Conservation (phyloP, 148 eudicot species). For the Rhododendron griersonianum region DNA sequence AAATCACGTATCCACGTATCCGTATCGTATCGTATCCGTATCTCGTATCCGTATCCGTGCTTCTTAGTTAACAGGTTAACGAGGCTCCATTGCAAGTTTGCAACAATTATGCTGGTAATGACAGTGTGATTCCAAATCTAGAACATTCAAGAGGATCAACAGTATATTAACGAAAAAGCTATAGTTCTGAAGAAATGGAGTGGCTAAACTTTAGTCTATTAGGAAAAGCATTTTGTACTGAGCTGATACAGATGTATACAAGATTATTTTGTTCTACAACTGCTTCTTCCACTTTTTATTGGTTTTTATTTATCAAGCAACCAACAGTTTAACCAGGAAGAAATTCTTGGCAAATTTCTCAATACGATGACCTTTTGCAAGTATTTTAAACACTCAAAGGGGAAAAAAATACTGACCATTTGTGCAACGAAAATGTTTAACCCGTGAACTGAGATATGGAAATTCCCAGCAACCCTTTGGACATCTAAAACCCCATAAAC, state of each 20-base stretch:
- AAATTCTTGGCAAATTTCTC: neutral
- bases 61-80: neutral
- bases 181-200: neutral
- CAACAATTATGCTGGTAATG: neutral
- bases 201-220: neutral
- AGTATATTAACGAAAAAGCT: neutral
- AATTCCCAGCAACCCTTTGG: slow-evolving; percentile 99
- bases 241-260: neutral
- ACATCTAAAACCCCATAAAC: slow-evolving; percentile 92
- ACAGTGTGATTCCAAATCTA: neutral
- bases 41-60: too few species aligned
- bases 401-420: slow-evolving; percentile 54
- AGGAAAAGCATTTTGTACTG: neutral
- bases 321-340: neutral
- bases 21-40: too few species aligned
- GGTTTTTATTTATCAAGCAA: neutral
- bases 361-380: neutral
- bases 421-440: slow-evolving; percentile 94
- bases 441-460: slow-evolving; percentile 97
- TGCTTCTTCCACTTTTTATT: neutral
- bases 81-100: neutral
- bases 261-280: neutral
- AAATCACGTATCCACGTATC: too few species aligned
- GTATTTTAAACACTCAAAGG: neutral
- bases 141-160: neutral